Percentiles rank a stretch among this genome's conserved stretches.
Conservation (phyloP, 2,329 filamentous ascomycete species). For the Phialemonium atrogriseum region DNA sequence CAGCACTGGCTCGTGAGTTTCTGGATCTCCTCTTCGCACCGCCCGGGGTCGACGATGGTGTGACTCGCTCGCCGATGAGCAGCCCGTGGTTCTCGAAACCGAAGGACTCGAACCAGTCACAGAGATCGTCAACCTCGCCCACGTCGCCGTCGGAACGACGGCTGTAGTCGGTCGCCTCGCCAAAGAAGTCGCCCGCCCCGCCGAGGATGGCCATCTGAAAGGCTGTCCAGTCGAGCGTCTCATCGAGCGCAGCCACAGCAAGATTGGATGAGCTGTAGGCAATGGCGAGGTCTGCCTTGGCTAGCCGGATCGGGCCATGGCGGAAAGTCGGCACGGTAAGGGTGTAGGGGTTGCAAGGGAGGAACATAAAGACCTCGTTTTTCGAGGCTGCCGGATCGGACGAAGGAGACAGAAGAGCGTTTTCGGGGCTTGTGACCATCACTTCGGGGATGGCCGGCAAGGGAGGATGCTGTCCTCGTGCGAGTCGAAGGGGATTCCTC, state of each 20-base stretch:
- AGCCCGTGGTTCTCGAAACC: constrained; percentile 35
- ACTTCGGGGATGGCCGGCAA: constrained; percentile 35
- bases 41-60: not conserved
- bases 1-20: constrained; percentile 1
- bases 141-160: constrained; percentile 25
- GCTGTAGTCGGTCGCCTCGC: constrained; percentile 32
- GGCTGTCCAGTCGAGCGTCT: constrained; percentile 53
- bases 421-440: constrained; percentile 16
- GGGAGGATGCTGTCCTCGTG: constrained; percentile 7
- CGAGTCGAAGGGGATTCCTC: constrained; percentile 17
- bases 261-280: constrained; percentile 11
- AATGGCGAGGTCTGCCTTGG: constrained; percentile 30
- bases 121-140: constrained; percentile 40
- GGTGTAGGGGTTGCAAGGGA: constrained; percentile 40
- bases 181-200: constrained; percentile 42
- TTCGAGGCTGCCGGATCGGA: constrained; percentile 6
- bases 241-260: constrained; percentile 32
- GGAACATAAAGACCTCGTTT: constrained; percentile 36
- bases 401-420: constrained; percentile 8
- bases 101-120: constrained; percentile 43
- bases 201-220: constrained; percentile 58
- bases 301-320: constrained; percentile 48
- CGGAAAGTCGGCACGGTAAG: constrained; percentile 38
- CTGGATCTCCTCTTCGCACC: not conserved
- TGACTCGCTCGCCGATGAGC: constrained; percentile 16